A percentile compares a stretch with the other conserved stretches of the same genome.
phyloP scores from a whole-genome alignment of 2,329 filamentous ascomycete genomes.

The Westerdykella sp. region DNA sequence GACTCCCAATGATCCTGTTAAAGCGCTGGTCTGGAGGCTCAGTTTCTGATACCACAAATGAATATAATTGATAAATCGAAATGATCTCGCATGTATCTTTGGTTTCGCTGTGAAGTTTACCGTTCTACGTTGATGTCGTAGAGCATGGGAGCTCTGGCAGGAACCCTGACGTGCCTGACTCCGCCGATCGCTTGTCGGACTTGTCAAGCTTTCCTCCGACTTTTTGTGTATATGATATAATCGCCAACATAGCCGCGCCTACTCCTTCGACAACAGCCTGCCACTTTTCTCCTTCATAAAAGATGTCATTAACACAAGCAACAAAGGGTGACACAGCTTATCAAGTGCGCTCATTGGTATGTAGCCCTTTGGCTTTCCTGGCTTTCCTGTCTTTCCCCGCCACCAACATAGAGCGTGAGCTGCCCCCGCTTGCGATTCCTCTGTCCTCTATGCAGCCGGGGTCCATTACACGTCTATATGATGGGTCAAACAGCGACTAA shows the following conservation, averaged over 20 bases:
- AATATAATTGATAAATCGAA: background rate
- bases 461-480: background rate
- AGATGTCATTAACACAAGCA: slow-evolving; percentile 33
- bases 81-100: background rate
- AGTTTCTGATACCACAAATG: background rate
- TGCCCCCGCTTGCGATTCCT: background rate
- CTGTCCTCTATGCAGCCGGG: background rate
- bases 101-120: background rate
- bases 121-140: background rate
- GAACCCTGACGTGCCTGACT: too few relatives aligned
- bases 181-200: slow-evolving; percentile 17
- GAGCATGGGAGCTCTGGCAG: background rate
- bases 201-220: slow-evolving; percentile 24
- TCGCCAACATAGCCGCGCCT: slow-evolving; percentile 8
- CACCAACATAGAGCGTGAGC: slow-evolving; percentile 3
- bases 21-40: background rate
- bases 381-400: slow-evolving; percentile 2
- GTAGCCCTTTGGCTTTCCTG: slow-evolving; percentile 7
- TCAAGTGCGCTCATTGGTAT: slow-evolving; percentile 37
- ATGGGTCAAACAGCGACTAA: slow-evolving; percentile 3
- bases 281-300: slow-evolving; percentile 2
- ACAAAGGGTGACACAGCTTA: slow-evolving; percentile 34
- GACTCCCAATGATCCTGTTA: background rate
- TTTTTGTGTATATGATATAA: slow-evolving; percentile 28
- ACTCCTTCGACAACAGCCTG: slow-evolving; percentile 1